Conservation (phyloP, 164 flowering plant species). For the Sextonia rubra region DNA sequence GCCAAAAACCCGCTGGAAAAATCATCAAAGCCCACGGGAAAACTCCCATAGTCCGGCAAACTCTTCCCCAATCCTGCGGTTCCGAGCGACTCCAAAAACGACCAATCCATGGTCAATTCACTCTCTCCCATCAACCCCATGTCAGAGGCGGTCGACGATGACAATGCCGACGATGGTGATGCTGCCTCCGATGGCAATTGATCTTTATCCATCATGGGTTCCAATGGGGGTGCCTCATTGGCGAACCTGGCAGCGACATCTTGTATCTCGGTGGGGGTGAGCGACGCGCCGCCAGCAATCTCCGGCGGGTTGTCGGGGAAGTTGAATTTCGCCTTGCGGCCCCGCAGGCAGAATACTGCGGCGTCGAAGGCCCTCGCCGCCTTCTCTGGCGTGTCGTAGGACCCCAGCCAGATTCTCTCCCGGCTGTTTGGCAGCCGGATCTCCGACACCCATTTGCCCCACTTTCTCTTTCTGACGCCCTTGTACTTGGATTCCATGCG, state of each 20-base stretch:
- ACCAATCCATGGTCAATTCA: conserved; percentile 18
- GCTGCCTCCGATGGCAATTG: conserved; percentile 9
- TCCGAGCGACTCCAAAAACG: conserved; percentile 20
- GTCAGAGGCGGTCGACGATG: conserved; percentile 21
- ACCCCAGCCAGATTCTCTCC: conserved; percentile 88
- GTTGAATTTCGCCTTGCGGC: conserved; percentile 59
- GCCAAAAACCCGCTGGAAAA: conserved; percentile 16
- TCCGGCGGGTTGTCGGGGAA: conserved; percentile 75
- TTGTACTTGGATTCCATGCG: conserved; percentile 26
- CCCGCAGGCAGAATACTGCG: conserved; percentile 74
- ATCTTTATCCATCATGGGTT: conserved; percentile 3
- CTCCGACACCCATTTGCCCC: conserved; percentile 93
- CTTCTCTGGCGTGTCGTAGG: conserved; percentile 74
- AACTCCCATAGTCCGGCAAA: conserved; percentile 23
- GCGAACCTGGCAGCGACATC: conserved; percentile 59
- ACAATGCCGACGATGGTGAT: conserved; percentile 19
- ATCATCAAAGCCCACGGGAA: conserved; percentile 39
- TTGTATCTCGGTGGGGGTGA: conserved; percentile 53
- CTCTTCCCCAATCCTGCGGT: conserved; percentile 21
- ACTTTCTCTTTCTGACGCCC: conserved; percentile 80
- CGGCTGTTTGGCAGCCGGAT: conserved; percentile 81
- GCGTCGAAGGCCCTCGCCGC: conserved; percentile 95
- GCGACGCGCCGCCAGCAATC: conserved; percentile 34
- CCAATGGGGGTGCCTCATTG: conserved; percentile 24
- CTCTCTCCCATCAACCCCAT: conserved; percentile 17